Evolutionary conservation across 768 basidiomycete species (phyloP).

Genomic region (Candolleomyces efflorescens): DNA sequence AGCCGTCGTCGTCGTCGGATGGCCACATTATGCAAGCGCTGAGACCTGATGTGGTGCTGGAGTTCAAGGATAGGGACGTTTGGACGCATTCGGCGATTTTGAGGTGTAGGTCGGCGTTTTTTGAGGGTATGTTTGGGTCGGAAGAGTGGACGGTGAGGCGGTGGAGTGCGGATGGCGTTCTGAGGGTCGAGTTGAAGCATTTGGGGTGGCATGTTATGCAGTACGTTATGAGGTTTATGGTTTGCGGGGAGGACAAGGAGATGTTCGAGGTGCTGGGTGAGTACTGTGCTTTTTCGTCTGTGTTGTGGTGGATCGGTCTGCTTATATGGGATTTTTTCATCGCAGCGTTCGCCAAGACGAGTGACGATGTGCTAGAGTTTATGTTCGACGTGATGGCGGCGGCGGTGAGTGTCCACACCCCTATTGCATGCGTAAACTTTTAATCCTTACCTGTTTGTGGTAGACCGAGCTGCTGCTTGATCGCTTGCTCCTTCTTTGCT

Average conservation of each 20-base stretch:
- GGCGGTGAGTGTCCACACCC: constrained; percentile 57
- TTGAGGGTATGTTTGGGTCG: constrained; percentile 79
- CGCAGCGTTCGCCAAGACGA: constrained; percentile 54
- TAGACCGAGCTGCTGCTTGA: constrained; percentile 90
- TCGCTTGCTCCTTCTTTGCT: constrained; percentile 79
- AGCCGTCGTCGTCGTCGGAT: not conserved
- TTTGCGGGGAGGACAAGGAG: constrained; percentile 61
- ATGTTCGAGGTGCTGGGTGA: constrained; percentile 71
- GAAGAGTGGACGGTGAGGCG: constrained; percentile 73
- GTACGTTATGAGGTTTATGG: constrained; percentile 72
- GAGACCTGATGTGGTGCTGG: constrained; percentile 66
- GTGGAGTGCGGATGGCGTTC: constrained; percentile 44
- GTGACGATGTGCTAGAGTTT: constrained; percentile 80
- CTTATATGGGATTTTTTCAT: constrained; percentile 4
- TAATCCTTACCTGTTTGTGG: too few relatives aligned
- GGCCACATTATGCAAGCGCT: constrained; percentile 22
- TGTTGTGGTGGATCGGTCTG: not conserved
- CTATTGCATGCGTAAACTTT: too few relatives aligned
- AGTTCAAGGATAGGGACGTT: constrained; percentile 63
- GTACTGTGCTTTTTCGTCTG: constrained; percentile 17
- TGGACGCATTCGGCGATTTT: constrained; percentile 69
- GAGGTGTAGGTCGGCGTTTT: constrained; percentile 81
- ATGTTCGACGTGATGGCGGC: constrained; percentile 83
- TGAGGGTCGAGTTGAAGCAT: constrained; percentile 71
- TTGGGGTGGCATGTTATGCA: constrained; percentile 69